Percentiles rank a stretch among this genome's conserved stretches.
phyloP scores from a whole-genome alignment of 2,329 filamentous ascomycete species.

The Aspergillus pseudoviridinutans region DNA sequence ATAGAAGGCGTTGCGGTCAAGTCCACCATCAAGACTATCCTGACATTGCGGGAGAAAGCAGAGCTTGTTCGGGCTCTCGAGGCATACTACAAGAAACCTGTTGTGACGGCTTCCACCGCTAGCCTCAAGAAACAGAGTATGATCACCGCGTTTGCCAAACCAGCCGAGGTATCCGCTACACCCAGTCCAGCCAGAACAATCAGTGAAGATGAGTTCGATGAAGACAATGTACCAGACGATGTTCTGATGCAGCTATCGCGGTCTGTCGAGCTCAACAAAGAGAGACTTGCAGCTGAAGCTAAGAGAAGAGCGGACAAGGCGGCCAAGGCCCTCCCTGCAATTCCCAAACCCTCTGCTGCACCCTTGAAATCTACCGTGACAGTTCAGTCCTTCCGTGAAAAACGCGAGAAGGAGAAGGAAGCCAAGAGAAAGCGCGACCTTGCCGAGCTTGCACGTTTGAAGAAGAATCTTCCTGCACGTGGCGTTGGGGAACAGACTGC shows the following conservation, averaged over 20 bases:
- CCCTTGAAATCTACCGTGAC: slow-evolving; percentile 32
- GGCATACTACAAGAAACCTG: slow-evolving; percentile 44
- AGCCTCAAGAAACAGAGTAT: slow-evolving; percentile 42
- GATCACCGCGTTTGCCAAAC: slow-evolving; percentile 38
- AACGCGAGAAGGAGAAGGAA: slow-evolving; percentile 69
- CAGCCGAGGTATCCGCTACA: slow-evolving; percentile 32
- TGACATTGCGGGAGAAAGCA: slow-evolving; percentile 77
- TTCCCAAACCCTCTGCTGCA: slow-evolving; percentile 23
- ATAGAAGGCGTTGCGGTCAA: slow-evolving; percentile 52
- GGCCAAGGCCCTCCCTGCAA: slow-evolving; percentile 20
- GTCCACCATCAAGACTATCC: slow-evolving; percentile 68
- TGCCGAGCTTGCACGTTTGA: slow-evolving; percentile 66
- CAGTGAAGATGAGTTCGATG: slow-evolving; percentile 38
- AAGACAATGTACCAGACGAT: slow-evolving; percentile 39
- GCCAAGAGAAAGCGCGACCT: slow-evolving; percentile 70
- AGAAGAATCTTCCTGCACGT: slow-evolving; percentile 49
- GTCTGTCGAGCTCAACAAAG: slow-evolving; percentile 42
- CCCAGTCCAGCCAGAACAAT: slow-evolving; percentile 26
- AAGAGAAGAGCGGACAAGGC: slow-evolving; percentile 26
- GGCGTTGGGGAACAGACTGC: slow-evolving; percentile 54
- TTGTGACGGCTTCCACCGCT: slow-evolving; percentile 39
- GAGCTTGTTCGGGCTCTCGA: slow-evolving; percentile 67
- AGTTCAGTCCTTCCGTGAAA: slow-evolving; percentile 63
- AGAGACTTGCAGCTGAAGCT: slow-evolving; percentile 27
- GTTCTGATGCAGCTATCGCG: slow-evolving; percentile 39